phyloP scores from a whole-genome alignment of 176 grass and related monocot species.

The Cenchrus americanus region DNA sequence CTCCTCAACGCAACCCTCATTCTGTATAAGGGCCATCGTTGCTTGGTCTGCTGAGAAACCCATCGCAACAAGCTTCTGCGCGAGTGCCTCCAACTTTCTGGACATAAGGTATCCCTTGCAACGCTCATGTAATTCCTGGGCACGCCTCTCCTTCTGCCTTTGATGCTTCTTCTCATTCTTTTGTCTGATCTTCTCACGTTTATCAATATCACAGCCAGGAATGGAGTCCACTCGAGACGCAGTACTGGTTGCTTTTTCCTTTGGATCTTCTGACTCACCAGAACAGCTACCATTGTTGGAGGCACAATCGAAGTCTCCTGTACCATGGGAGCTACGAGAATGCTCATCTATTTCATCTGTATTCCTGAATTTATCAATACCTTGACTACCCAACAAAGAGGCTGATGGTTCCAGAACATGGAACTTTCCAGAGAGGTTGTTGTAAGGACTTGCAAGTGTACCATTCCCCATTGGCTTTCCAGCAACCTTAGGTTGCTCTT shows the following conservation, averaged over 20 bases:
- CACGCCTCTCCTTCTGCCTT: conserved; percentile 88
- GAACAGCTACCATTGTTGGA: conserved; percentile 93
- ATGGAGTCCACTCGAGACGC: conserved; percentile 58
- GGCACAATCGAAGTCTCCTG: conserved; percentile 79
- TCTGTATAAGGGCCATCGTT: conserved; percentile 97
- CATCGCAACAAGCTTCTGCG: conserved; percentile 90
- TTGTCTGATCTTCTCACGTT: conserved; percentile 96
- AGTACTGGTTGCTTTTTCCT: conserved; percentile 64
- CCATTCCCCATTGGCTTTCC: conserved; percentile 65
- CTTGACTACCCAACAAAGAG: conserved; percentile 56
- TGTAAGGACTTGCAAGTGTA: conserved; percentile 65
- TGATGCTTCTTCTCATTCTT: conserved; percentile 99
- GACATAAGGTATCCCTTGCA: conserved; percentile 98
- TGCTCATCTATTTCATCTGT: conserved; percentile 94
- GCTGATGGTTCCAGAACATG: conserved; percentile 72
- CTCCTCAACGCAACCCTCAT: conserved; percentile 89
- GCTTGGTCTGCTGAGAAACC: conserved; percentile 92
- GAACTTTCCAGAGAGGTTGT: conserved; percentile 86
- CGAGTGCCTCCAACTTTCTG: conserved; percentile 78
- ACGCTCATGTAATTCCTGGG: conserved; percentile 91
- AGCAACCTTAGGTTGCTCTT: conserved; percentile 73
- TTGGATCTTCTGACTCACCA: conserved; percentile 82
- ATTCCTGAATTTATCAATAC: conserved; percentile 66
- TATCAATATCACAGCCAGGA: conserved; percentile 83
- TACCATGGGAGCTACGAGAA: conserved; percentile 80